phyloP scores from a whole-genome alignment of 768 basidiomycete genomes.

The Lactarius sp. region DNA sequence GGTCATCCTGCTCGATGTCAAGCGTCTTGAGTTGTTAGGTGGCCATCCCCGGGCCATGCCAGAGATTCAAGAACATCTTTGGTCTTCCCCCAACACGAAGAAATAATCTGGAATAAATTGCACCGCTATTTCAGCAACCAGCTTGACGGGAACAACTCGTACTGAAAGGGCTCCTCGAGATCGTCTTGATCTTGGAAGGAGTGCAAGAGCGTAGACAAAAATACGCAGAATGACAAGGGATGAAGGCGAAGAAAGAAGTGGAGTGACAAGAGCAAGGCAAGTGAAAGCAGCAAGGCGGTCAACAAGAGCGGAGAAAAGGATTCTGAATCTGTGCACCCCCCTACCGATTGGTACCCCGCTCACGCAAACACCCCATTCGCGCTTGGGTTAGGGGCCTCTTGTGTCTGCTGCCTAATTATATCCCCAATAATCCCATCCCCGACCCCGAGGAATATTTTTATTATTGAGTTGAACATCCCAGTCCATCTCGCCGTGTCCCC shows the following conservation, averaged over 20 bases:
- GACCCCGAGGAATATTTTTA: neutral
- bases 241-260: constrained; percentile 2
- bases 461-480: neutral
- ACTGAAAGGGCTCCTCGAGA: constrained; percentile 11
- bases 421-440: neutral
- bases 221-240: neutral
- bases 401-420: neutral
- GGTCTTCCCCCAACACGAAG: constrained; percentile 11
- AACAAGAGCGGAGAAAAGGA: neutral
- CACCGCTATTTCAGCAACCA: constrained; percentile 11
- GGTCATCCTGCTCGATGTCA: constrained; percentile 5
- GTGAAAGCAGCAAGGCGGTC: constrained; percentile 1
- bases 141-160: neutral
- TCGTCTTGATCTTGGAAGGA: neutral
- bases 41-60: neutral
- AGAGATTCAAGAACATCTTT: neutral
- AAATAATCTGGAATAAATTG: constrained; percentile 5
- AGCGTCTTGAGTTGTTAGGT: constrained; percentile 13
- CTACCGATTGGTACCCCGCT: neutral
- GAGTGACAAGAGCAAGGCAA: constrained; percentile 1
- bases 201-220: neutral
- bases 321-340: no score
- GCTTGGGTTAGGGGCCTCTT: neutral
- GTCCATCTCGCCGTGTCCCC: neutral
- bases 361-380: no score